These are phyloP conservation scores for Diaporthe ampelina DNA, from an alignment of 2,329 filamentous ascomycete species.

Conservation along the genomic window DNA sequence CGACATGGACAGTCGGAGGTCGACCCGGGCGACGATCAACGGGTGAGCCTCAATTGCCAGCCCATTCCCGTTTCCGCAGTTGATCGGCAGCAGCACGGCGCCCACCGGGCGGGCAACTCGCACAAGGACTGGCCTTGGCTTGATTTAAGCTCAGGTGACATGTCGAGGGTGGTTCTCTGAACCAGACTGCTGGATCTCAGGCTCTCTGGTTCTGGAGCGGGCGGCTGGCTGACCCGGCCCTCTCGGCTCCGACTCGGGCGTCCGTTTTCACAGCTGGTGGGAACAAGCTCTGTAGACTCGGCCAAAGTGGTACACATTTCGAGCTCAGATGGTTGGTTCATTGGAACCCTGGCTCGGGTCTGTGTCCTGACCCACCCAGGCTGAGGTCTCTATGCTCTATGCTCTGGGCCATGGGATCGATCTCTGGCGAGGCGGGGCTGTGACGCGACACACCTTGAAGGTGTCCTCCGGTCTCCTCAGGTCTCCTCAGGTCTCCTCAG, in stretches of 20 bases:
- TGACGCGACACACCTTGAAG: no score
- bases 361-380: background rate
- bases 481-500: background rate
- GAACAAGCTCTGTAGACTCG: background rate
- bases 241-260: background rate
- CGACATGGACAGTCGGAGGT: conserved; percentile 22
- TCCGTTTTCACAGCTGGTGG: background rate
- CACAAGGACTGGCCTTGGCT: conserved; percentile 9
- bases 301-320: no score
- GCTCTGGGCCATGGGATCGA: no score
- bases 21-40: conserved; percentile 11
- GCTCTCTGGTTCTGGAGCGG: background rate
- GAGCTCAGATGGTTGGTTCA: no score
- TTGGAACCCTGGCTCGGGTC: background rate
- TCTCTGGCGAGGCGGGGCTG: no score
- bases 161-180: conserved; percentile 12
- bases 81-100: conserved; percentile 31
- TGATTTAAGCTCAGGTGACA: conserved; percentile 18
- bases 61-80: conserved; percentile 29
- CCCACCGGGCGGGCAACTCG: background rate
- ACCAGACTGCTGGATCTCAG: conserved; percentile 14
- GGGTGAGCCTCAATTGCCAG: conserved; percentile 33
- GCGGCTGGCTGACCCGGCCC: no score
- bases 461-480: no score
- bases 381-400: no score